Base-by-base conservation (phyloP, 441 rosid genomes). In the Populus hybrid region DNA sequence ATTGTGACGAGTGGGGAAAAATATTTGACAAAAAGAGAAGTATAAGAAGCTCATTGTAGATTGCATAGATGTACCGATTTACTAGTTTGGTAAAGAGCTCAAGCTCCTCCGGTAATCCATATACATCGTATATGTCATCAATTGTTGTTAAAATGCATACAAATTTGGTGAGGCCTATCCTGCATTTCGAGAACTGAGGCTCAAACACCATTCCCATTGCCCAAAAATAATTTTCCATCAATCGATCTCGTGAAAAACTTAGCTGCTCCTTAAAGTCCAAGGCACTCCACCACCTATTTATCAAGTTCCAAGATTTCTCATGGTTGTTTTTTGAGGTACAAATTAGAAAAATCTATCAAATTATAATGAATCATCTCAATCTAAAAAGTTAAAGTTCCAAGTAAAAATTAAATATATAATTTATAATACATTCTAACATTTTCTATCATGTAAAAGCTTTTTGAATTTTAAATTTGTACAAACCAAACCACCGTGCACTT, bases 81-180 rank as follows among this genome's bases (percentile, higher is more conserved):
- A 86, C 73, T 8, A 82, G 80, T 11, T 73, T 1, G 0, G 87
- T 85, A 24, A 85, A 82, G 10, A 77, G 81, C 28, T 79, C 65
- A 21, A 87, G 78, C 67, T 84, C 90, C 5, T 81, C 83, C 36
- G 59, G 8, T 0, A 82, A 79, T 30, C 86, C 88, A 75, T 79
- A 86, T 0, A 83, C 20, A 71, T 87, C 88, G 4, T 84, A 85
- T n/a, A 85, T 75, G 20, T 86, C 90, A 20, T 84, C 84, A 35
- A 86, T 75, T 4, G 78, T 68, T 1, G 75, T 70, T 20, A 86
- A 28, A 10, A 88, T 68, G 23, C 66, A 65, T 0, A 68, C 11
- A 6, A 75, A 68, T 73, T 83, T 81, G 1, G 87, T 80, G 6
- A 81, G 38, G 1, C 11, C 21, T 64, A 24, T 81, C 20, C 90